These are phyloP conservation scores for Beauveria brongniartii DNA, from an alignment of 2,329 filamentous ascomycete genomes.

Conservation along the genomic window DNA sequence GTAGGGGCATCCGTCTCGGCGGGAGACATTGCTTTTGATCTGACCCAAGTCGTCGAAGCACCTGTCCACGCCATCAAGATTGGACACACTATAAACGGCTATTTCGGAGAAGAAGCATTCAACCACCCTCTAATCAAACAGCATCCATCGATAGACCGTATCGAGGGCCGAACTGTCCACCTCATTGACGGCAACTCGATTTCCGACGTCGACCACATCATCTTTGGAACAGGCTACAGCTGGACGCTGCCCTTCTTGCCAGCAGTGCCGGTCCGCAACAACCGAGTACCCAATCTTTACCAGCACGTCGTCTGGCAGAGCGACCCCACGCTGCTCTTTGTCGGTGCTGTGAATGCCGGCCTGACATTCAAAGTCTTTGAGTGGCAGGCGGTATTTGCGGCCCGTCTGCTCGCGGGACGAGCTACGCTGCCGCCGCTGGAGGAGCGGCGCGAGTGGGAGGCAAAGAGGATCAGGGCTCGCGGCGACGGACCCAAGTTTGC, in stretches of 20 bases:
- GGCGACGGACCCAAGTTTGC: constrained; percentile 52
- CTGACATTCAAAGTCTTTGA: constrained; percentile 63
- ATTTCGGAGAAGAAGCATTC: constrained; percentile 53
- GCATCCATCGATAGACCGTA: constrained; percentile 38
- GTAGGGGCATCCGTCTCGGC: constrained; percentile 59
- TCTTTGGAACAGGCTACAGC: constrained; percentile 60
- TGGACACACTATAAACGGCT: constrained; percentile 39
- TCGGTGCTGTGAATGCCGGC: constrained; percentile 48
- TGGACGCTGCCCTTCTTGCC: constrained; percentile 57
- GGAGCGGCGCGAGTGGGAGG: constrained; percentile 50
- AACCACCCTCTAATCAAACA: constrained; percentile 44
- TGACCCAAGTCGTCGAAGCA: constrained; percentile 34
- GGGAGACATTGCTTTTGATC: constrained; percentile 50
- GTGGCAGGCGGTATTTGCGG: constrained; percentile 57
- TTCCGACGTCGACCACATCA: constrained; percentile 49
- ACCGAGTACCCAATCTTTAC: constrained; percentile 47
- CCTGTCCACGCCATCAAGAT: constrained; percentile 46
- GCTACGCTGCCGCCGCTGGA: constrained; percentile 38
- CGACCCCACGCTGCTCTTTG: constrained; percentile 48
- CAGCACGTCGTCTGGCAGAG: constrained; percentile 48
- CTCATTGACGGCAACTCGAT: constrained; percentile 48
- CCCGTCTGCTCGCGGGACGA: constrained; percentile 48
- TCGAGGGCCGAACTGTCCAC: constrained; percentile 41
- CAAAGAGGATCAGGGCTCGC: constrained; percentile 40
- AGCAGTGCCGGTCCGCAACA: constrained; percentile 41